Base-by-base conservation (phyloP, 805 yeast species). In the Zygosaccharomyces gambellarensis region DNA sequence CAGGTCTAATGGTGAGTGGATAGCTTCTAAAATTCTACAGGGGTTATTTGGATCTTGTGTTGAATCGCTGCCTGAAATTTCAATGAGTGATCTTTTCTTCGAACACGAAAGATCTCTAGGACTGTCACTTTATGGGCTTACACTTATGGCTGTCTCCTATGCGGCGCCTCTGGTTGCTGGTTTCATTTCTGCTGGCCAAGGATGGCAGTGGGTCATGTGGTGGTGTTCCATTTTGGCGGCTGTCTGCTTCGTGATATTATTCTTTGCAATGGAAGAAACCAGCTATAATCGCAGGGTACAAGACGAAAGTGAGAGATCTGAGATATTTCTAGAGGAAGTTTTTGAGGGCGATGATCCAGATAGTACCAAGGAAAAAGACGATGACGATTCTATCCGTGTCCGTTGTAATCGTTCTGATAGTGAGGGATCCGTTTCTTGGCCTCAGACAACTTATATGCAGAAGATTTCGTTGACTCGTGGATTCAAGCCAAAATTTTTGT, bases 51-150 rank as follows among this genome's bases (percentile, higher is more conserved):
- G 75, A 23, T 72, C 65, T 48, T 76, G 73, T 58, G 71, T 68
- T 45, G 82, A 79, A 46, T 71, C 81, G 0, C 58, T 79, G 23
- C 77, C 78, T 34, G 79, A 77, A 56, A 72, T 78, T 23, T 64
- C 79, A 0, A 69, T 77, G 45, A 68, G 89, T 2, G 95, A 88
- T 62, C 77, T 86, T 62, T 87, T 80, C 62, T 87, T 76, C 67
- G 85, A 81, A 55, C 95, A 87, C 64, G 90, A 87, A 61, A 71
- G 45, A 21, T 42, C 45, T 4, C 45, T 42, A 6, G 80, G 51
- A 63, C 74, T 50, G 78, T 83, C 11, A 69, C 83, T 14, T 71
- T 80, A 32, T 10, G 45, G 29, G 19, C 45, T 42, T 22, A 42
- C 45, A 6, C 38, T 42, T 11, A 42, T 42, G 45, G 36, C 28